phyloP scores from a whole-genome alignment of 1,284 basidiomycete genomes.

The Microbotryum saponariae region DNA sequence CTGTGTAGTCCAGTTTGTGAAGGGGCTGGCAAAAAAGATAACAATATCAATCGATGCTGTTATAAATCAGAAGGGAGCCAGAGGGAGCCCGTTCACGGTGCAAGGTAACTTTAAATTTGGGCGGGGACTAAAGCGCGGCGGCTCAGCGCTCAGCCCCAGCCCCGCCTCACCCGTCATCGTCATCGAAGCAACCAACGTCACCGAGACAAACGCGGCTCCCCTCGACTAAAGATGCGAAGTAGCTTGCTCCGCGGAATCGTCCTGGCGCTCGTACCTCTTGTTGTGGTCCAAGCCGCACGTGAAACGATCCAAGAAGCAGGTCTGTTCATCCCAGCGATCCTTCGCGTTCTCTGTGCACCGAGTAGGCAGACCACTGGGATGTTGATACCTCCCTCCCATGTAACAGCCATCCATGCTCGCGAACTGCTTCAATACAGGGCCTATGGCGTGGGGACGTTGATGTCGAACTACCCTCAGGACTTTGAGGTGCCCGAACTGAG shows the following conservation, averaged over 20 bases:
- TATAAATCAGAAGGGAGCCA: no score
- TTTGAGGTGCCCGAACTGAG: constrained; percentile 1
- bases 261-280: background rate
- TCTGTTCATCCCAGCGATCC: background rate
- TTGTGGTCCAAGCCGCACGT: constrained; percentile 6
- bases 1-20: no score
- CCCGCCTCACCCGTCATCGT: no score
- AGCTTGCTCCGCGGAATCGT: background rate
- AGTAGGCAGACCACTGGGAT: background rate
- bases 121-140: no score
- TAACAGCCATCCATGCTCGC: constrained; percentile 27
- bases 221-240: background rate
- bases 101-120: no score
- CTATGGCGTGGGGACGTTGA: constrained; percentile 15
- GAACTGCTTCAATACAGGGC: constrained; percentile 27
- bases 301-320: constrained; percentile 30
- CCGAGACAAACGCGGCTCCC: no score
- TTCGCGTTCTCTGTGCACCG: background rate
- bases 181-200: no score
- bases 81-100: no score
- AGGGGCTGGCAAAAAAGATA: no score
- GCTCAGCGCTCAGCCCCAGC: no score
- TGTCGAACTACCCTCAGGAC: constrained; percentile 20
- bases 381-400: background rate
- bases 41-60: no score